Evolutionary conservation across 1,139 yeast genomes (phyloP).

Genomic region (Yamadazyma triangularis): DNA sequence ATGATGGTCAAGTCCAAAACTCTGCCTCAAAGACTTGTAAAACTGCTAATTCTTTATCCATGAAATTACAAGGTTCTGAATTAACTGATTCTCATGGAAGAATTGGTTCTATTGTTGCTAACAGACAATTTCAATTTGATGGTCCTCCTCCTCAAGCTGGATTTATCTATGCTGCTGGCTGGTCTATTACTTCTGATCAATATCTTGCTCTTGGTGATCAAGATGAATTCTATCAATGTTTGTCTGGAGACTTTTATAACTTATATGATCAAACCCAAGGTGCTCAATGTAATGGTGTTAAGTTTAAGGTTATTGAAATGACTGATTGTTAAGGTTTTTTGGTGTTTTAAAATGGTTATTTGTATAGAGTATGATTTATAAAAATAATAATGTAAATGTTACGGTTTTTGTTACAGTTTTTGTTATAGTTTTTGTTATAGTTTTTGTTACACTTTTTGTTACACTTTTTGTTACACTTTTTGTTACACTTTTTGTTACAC

Average conservation of each 20-base stretch:
- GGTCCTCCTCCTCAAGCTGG: slow-evolving; percentile 94
- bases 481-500: no score
- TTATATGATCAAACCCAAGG: slow-evolving; percentile 69
- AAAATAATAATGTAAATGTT: no score
- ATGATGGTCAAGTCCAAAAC: slow-evolving; percentile 61
- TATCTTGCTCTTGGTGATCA: slow-evolving; percentile 65
- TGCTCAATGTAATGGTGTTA: slow-evolving; percentile 60
- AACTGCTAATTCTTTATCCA: slow-evolving; percentile 47
- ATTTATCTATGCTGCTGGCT: slow-evolving; percentile 80
- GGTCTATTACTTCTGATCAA: slow-evolving; percentile 65
- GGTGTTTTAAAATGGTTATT: no score
- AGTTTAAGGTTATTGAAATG: slow-evolving; percentile 63
- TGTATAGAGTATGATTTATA: no score
- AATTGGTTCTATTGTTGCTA: slow-evolving; percentile 78
- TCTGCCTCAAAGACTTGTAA: slow-evolving; percentile 42
- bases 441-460: no score
- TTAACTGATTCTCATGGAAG: slow-evolving; percentile 63
- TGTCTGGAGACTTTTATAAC: slow-evolving; percentile 78
- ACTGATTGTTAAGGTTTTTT: no score
- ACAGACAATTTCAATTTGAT: slow-evolving; percentile 85
- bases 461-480: no score
- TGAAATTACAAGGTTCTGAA: slow-evolving; percentile 49
- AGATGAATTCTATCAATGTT: slow-evolving; percentile 71
- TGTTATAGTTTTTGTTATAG: no score
- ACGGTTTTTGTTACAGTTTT: no score